Evolutionary conservation across 805 yeast species (phyloP).

Genomic region (Lachancea kluyveri): DNA sequence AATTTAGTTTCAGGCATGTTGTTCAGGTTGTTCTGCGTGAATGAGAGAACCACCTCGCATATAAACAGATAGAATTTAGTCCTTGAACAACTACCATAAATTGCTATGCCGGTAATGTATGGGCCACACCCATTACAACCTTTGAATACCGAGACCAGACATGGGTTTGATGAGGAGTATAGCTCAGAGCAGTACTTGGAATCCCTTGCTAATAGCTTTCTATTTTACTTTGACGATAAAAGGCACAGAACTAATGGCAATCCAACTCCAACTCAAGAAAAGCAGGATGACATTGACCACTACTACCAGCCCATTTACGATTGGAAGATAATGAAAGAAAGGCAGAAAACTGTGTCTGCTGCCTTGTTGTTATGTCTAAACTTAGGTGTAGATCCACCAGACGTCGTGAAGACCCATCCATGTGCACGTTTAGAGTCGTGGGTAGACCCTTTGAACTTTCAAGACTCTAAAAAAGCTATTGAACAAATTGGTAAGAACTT

Average conservation of each 20-base stretch:
- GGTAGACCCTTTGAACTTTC: conserved; percentile 78
- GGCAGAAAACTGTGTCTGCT: conserved; percentile 90
- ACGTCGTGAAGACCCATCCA: conserved; percentile 85
- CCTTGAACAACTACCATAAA: too few species aligned
- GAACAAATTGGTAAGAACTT: conserved; percentile 85
- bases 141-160: conserved; percentile 53
- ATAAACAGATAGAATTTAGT: too few species aligned
- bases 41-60: too few species aligned
- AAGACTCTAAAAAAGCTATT: conserved; percentile 84
- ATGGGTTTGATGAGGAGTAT: conserved; percentile 60
- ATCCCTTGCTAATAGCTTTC: conserved; percentile 58
- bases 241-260: conserved; percentile 87
- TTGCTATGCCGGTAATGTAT: conserved; percentile 22
- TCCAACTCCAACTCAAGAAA: conserved; percentile 57
- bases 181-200: conserved; percentile 44
- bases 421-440: conserved; percentile 90
- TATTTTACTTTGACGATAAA: conserved; percentile 84
- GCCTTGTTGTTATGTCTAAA: conserved; percentile 87
- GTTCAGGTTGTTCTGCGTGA: too few species aligned
- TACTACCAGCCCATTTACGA: conserved; percentile 70
- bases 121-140: conserved; percentile 39
- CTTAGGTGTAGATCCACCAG: conserved; percentile 96
- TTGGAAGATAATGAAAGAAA: conserved; percentile 87
- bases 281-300: conserved; percentile 34
- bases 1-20: too few species aligned